phyloP scores from a whole-genome alignment of 192 early-diverging fungal species.

The Coemansia sp. region DNA sequence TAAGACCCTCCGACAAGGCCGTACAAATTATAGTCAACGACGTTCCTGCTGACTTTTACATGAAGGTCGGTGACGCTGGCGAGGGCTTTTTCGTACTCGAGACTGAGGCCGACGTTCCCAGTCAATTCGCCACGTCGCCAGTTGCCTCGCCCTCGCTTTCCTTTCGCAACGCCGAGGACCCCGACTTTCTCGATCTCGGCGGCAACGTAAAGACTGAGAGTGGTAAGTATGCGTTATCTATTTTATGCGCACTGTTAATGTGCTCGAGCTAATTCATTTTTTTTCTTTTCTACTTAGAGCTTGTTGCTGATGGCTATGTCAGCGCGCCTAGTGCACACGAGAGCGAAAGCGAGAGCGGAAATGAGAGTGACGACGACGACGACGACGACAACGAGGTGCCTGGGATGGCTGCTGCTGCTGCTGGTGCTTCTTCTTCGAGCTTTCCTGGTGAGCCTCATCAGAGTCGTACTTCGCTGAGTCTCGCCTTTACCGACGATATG shows the following conservation, averaged over 20 bases:
- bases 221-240: neutral
- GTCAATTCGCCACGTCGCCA: conserved; percentile 93
- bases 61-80: conserved; percentile 98
- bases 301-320: conserved; percentile 61
- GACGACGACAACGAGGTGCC: neutral
- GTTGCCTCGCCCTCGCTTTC: conserved; percentile 65
- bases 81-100: conserved; percentile 99
- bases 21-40: conserved; percentile 90
- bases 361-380: conserved; percentile 2
- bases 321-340: conserved; percentile 70
- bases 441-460: neutral
- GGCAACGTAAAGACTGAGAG: conserved; percentile 19
- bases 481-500: conserved; percentile 38
- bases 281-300: neutral
- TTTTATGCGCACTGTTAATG: neutral
- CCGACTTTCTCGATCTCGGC: conserved; percentile 52
- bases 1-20: conserved; percentile 90
- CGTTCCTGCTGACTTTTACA: conserved; percentile 70
- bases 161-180: conserved; percentile 22
- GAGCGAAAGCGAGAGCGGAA: conserved; percentile 55
- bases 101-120: conserved; percentile 86
- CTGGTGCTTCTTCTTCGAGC: neutral
- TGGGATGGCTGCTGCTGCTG: neutral
- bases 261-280: neutral
- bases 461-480: neutral